Evolutionary conservation across 2,329 filamentous ascomycete species (phyloP).

Genomic region (Pyrenochaeta sp.): DNA sequence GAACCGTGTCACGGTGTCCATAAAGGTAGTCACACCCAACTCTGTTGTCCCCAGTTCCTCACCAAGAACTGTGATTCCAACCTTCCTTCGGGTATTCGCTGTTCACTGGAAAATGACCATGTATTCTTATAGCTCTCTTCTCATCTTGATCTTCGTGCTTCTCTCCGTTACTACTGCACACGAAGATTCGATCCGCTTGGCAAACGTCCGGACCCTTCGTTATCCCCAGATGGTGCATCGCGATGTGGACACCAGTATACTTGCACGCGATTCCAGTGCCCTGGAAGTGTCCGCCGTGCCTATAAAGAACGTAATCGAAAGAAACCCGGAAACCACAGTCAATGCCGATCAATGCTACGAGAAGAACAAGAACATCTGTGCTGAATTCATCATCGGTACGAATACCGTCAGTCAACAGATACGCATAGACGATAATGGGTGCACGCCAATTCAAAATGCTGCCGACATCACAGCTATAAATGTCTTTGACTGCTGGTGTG

Average conservation of each 20-base stretch:
- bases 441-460: neutral
- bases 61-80: too few relatives aligned
- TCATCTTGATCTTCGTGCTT: neutral
- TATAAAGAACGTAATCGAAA: neutral
- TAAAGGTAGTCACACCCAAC: too few relatives aligned
- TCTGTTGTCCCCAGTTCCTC: too few relatives aligned
- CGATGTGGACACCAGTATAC: neutral
- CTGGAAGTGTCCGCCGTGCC: neutral
- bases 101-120: neutral
- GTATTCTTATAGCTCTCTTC: neutral
- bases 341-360: neutral
- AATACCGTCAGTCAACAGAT: neutral
- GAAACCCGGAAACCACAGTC: neutral
- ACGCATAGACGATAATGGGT: constrained; percentile 1
- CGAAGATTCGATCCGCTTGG: neutral
- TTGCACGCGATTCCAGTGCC: neutral
- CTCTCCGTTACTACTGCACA: neutral
- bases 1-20: too few relatives aligned
- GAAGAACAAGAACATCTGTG: neutral
- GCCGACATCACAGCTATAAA: constrained; percentile 1
- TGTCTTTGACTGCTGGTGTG: constrained; percentile 2
- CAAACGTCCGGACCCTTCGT: neutral
- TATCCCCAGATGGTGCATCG: neutral
- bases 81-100: neutral
- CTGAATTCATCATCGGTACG: constrained; percentile 4